Evolutionary conservation across 441 rosid genomes (phyloP).

Genomic region (Brassica balearica): DNA sequence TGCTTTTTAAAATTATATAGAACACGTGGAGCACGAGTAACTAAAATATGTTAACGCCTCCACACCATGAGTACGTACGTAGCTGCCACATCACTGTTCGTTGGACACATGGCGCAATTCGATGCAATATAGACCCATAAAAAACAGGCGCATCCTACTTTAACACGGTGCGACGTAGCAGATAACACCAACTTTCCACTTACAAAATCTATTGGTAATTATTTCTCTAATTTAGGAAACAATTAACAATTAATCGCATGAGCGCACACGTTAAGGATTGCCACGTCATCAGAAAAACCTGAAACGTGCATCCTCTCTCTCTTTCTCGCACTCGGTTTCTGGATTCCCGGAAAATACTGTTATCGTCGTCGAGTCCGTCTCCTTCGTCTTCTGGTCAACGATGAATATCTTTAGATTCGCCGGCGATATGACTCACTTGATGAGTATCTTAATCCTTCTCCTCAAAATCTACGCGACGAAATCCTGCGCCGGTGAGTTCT

Average conservation of each 20-base stretch:
- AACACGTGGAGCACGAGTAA: conserved; percentile 38
- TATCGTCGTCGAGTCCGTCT: conserved; percentile 16
- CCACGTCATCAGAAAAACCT: conserved; percentile 53
- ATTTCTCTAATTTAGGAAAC: neutral
- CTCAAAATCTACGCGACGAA: conserved; percentile 97
- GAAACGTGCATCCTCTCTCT: neutral
- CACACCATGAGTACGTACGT: neutral
- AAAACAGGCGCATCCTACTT: conserved; percentile 6
- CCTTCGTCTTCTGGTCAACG: conserved; percentile 36
- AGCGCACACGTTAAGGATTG: conserved; percentile 32
- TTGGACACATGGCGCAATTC: neutral
- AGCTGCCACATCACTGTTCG: conserved; percentile 23
- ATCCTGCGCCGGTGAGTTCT: conserved; percentile 78
- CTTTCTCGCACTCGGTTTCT: neutral
- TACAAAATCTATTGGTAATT: conserved; percentile 13
- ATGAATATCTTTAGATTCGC: conserved; percentile 95
- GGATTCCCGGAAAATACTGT: conserved; percentile 6
- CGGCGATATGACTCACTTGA: conserved; percentile 95
- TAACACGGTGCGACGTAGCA: conserved; percentile 17
- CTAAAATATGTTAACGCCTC: neutral
- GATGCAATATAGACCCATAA: conserved; percentile 20
- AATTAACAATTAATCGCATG: neutral
- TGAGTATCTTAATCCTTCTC: conserved; percentile 82
- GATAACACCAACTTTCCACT: conserved; percentile 32
- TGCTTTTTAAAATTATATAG: neutral